These are phyloP conservation scores for Trametopsis cervina DNA, from an alignment of 768 basidiomycete species.

Conservation along the genomic window DNA sequence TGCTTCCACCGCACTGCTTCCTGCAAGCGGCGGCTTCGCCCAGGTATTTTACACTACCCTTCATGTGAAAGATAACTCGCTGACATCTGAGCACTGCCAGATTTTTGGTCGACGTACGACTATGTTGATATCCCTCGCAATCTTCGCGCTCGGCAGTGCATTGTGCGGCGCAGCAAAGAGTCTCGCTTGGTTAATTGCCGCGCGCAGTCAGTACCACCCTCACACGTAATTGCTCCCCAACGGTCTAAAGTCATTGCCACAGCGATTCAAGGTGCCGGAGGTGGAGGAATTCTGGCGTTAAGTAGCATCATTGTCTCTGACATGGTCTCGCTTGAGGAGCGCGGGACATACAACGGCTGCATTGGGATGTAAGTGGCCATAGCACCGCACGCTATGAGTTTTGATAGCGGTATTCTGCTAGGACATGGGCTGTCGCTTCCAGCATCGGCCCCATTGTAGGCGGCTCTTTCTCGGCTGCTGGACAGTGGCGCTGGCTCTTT, in stretches of 20 bases:
- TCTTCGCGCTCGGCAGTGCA: slow-evolving; percentile 29
- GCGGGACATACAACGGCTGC: slow-evolving; percentile 26
- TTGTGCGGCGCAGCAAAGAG: slow-evolving; percentile 28
- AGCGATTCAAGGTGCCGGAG: slow-evolving; percentile 23
- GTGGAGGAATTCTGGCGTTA: slow-evolving; percentile 21
- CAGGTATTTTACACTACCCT: slow-evolving; percentile 1
- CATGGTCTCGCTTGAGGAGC: slow-evolving; percentile 27
- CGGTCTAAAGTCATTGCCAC: background rate
- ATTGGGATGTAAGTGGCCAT: slow-evolving; percentile 19
- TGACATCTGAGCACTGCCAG: slow-evolving; percentile 6
- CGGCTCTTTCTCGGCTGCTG: slow-evolving; percentile 16
- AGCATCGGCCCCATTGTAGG: slow-evolving; percentile 7
- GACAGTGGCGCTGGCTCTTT: slow-evolving; percentile 25
- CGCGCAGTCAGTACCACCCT: slow-evolving; percentile 18
- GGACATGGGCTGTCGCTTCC: slow-evolving; percentile 7
- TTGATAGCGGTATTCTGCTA: background rate
- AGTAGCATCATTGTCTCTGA: slow-evolving; percentile 29
- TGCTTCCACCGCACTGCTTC: slow-evolving; percentile 29
- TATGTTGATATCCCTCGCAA: slow-evolving; percentile 17
- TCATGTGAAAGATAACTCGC: background rate
- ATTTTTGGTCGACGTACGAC: slow-evolving; percentile 22
- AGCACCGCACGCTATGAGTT: background rate
- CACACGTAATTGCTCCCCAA: background rate
- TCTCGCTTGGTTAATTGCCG: slow-evolving; percentile 31
- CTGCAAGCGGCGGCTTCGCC: slow-evolving; percentile 22